A percentile compares a stretch with the other conserved stretches of the same genome.
phyloP scores from a whole-genome alignment of 129 eudicot species.

The Centaurea solstitialis region DNA sequence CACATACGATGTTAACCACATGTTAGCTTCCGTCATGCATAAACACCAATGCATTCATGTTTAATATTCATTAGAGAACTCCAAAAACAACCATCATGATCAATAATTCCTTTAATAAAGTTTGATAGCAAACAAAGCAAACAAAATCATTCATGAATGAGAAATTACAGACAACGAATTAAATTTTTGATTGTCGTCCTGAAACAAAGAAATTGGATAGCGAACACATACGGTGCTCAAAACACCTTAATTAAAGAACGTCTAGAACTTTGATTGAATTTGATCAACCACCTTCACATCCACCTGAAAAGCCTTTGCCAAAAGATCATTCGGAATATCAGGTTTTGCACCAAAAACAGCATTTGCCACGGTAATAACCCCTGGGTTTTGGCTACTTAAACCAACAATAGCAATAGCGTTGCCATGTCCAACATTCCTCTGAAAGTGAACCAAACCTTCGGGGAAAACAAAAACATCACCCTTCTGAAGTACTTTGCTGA shows the following conservation, averaged over 20 bases:
- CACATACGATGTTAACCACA: too few species aligned
- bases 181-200: not conserved
- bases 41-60: not conserved
- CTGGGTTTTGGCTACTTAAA: conserved; percentile 39
- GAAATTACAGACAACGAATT: not conserved
- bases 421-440: conserved; percentile 17
- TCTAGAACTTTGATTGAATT: conserved; percentile 13
- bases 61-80: not conserved
- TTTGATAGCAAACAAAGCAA: not conserved
- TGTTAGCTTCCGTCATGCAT: too few species aligned
- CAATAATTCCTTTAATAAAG: not conserved
- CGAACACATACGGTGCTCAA: not conserved
- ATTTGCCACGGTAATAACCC: conserved; percentile 25
- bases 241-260: not conserved
- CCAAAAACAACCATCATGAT: not conserved
- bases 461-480: conserved; percentile 43
- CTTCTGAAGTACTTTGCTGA: conserved; percentile 10
- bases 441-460: conserved; percentile 29
- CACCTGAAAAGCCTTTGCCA: conserved; percentile 15
- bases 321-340: not conserved
- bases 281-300: conserved; percentile 4
- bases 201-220: not conserved
- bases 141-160: not conserved
- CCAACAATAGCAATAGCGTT: conserved; percentile 25
- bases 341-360: conserved; percentile 17